Percentiles rank a stretch among this genome's conserved stretches.
phyloP scores from a whole-genome alignment of 352 stramenopile species.

The Pythium guiyangense region DNA sequence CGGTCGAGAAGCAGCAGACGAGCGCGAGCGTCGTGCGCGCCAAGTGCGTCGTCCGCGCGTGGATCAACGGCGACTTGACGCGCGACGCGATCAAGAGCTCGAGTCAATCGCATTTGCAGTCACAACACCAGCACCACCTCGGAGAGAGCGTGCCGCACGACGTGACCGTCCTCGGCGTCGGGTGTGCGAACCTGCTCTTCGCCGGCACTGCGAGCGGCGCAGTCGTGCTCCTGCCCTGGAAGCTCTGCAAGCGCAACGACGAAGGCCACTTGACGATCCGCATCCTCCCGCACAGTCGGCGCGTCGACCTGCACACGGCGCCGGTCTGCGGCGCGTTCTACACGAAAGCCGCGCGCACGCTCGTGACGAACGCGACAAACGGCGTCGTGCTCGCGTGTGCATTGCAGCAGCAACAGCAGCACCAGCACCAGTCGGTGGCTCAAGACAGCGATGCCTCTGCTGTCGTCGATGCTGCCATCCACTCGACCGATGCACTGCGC shows the following conservation, averaged over 20 bases:
- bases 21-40: not conserved
- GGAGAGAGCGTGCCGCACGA: constrained; percentile 23
- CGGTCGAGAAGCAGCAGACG: constrained; percentile 24
- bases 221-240: constrained; percentile 50
- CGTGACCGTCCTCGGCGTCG: constrained; percentile 38
- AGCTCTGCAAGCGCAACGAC: constrained; percentile 17
- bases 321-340: constrained; percentile 42
- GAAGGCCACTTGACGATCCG: constrained; percentile 22
- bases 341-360: constrained; percentile 13
- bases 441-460: not conserved
- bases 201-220: constrained; percentile 33
- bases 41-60: constrained; percentile 33
- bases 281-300: constrained; percentile 22
- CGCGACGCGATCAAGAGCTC: constrained; percentile 28
- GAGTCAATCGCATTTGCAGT: not conserved
- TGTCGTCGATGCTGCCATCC: not conserved
- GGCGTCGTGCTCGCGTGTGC: constrained; percentile 42
- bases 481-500: constrained; percentile 8
- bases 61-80: constrained; percentile 46
- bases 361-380: constrained; percentile 38
- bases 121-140: not conserved
- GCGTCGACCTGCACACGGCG: constrained; percentile 47
- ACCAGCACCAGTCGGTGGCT: no score
- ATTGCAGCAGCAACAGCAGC: constrained; percentile 4
- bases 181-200: constrained; percentile 39